These are phyloP conservation scores for Lizonia empirigonia DNA, from an alignment of 2,329 filamentous ascomycete genomes.

Conservation along the genomic window DNA sequence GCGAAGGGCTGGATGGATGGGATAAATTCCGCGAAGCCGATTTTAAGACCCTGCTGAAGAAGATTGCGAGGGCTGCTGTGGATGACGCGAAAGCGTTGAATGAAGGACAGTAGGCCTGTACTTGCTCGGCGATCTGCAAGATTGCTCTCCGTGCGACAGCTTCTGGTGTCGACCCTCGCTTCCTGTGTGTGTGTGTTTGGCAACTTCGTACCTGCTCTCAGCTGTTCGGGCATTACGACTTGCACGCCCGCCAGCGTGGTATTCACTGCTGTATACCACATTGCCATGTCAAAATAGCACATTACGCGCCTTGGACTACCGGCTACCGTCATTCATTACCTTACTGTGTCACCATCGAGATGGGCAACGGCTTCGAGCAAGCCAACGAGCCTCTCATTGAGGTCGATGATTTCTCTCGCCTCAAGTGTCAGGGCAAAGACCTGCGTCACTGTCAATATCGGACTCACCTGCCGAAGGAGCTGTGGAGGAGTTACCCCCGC, in stretches of 20 bases:
- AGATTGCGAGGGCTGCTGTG: slow-evolving; percentile 80
- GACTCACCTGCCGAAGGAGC: too few species aligned
- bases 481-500: too few species aligned
- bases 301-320: neutral
- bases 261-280: too few species aligned
- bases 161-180: neutral
- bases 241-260: too few species aligned
- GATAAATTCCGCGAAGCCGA: slow-evolving; percentile 86
- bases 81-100: slow-evolving; percentile 65
- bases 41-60: slow-evolving; percentile 83
- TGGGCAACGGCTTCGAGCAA: slow-evolving; percentile 1
- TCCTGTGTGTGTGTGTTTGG: neutral
- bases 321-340: neutral
- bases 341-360: neutral
- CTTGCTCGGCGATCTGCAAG: neutral
- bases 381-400: neutral
- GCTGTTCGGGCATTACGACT: too few species aligned
- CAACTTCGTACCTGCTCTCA: neutral
- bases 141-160: neutral
- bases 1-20: slow-evolving; percentile 85
- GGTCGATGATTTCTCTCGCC: neutral
- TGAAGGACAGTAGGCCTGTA: slow-evolving; percentile 29
- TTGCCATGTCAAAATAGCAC: neutral
- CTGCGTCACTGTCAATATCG: neutral
- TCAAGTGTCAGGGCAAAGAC: neutral